These are phyloP conservation scores for Aspergillus udagawae DNA, from an alignment of 2,329 filamentous ascomycete genomes.

Conservation along the genomic window DNA sequence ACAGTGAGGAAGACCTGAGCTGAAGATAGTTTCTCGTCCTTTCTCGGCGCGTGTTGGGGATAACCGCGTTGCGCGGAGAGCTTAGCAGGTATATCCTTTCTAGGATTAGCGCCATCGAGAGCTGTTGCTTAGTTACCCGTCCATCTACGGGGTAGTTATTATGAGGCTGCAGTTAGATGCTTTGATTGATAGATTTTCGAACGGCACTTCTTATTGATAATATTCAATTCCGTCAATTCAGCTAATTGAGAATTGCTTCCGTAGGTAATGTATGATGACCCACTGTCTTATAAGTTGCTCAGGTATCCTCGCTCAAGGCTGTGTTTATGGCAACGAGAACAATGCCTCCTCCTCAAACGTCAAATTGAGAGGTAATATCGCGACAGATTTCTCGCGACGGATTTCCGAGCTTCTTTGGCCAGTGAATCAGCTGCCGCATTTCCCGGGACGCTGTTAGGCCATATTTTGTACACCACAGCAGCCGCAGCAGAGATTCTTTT, in stretches of 20 bases:
- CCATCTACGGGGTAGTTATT: neutral
- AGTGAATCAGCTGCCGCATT: neutral
- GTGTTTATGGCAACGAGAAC: neutral
- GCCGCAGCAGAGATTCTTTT: neutral
- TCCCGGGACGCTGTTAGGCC: neutral
- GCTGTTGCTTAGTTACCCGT: neutral
- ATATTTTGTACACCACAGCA: neutral
- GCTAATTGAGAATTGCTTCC: neutral
- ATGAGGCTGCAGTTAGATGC: neutral
- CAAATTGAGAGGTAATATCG: neutral
- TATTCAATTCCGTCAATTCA: neutral
- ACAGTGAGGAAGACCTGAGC: neutral
- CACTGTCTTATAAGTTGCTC: neutral
- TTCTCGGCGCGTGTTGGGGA: conserved; percentile 9
- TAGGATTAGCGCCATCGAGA: conserved; percentile 13
- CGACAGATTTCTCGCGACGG: neutral
- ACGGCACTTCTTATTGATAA: neutral
- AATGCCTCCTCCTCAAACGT: neutral
- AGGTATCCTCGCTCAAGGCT: neutral
- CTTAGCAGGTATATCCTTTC: conserved; percentile 20
- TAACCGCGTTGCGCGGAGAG: conserved; percentile 22
- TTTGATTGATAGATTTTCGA: neutral
- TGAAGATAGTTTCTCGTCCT: neutral
- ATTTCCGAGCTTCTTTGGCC: neutral
- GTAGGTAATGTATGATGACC: neutral